These are phyloP conservation scores for Pyronema domesticum DNA, from an alignment of 495 filamentous ascomycete genomes.

Conservation along the genomic window DNA sequence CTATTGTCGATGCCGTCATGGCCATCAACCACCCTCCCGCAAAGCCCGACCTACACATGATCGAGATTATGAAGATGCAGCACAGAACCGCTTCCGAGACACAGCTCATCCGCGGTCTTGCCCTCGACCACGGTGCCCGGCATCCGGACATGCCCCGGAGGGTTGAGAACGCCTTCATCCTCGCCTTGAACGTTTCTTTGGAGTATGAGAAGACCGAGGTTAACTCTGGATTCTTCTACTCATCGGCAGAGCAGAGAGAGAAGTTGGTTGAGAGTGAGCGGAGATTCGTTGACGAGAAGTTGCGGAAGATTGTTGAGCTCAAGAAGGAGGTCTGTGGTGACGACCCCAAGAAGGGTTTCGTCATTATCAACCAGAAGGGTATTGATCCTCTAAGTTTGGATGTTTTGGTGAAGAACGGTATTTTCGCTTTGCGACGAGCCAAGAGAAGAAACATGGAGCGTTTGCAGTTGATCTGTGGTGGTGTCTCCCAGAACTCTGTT, in stretches of 20 bases:
- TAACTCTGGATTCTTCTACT: constrained; percentile 98
- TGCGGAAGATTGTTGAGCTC: constrained; percentile 92
- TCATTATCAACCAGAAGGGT: constrained; percentile 98
- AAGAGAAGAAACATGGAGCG: constrained; percentile 99
- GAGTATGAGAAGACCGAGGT: constrained; percentile 99
- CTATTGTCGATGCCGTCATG: constrained; percentile 89
- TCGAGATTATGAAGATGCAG: constrained; percentile 99
- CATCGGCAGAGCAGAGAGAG: constrained; percentile 83
- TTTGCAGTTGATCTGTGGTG: constrained; percentile 83
- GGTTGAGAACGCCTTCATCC: constrained; percentile 85
- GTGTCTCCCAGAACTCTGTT: constrained; percentile 81
- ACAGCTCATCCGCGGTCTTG: constrained; percentile 81
- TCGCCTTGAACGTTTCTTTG: constrained; percentile 88
- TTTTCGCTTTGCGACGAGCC: constrained; percentile 78
- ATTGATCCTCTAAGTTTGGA: constrained; percentile 93
- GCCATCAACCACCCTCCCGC: constrained; percentile 75
- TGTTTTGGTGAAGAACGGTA: constrained; percentile 92
- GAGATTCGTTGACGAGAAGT: constrained; percentile 86
- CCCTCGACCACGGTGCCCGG: constrained; percentile 84
- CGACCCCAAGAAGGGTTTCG: constrained; percentile 88
- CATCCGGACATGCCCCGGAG: constrained; percentile 98
- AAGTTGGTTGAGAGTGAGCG: constrained; percentile 96
- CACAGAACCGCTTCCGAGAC: constrained; percentile 92
- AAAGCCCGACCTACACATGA: constrained; percentile 96
- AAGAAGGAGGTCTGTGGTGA: constrained; percentile 96